These are phyloP conservation scores for Phallus indusiatus DNA, from an alignment of 768 basidiomycete species.

Conservation along the genomic window DNA sequence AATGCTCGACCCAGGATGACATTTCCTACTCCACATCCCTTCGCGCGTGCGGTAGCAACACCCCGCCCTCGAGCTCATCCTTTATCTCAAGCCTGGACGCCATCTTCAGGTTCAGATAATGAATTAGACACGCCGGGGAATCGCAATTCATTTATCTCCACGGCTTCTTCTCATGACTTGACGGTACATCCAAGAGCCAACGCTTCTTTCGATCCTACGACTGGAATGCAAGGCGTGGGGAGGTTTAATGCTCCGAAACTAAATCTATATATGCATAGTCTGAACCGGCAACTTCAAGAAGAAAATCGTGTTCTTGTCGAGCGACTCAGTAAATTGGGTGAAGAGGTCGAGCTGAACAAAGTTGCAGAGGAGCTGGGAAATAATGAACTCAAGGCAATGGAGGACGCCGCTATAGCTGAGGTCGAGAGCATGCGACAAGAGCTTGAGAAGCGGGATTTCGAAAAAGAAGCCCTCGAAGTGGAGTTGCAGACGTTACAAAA, in stretches of 20 bases:
- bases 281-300: constrained; percentile 75
- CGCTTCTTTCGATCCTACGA: constrained; percentile 78
- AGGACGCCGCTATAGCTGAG: constrained; percentile 64
- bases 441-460: constrained; percentile 27
- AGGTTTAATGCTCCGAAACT: constrained; percentile 80
- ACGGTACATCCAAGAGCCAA: constrained; percentile 65
- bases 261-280: constrained; percentile 76
- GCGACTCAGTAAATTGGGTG: constrained; percentile 45
- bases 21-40: constrained; percentile 54
- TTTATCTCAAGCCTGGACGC: constrained; percentile 41
- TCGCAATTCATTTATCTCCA: constrained; percentile 66
- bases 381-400: constrained; percentile 46
- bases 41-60: constrained; percentile 42
- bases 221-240: constrained; percentile 56
- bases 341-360: constrained; percentile 19
- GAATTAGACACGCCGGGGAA: constrained; percentile 44
- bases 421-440: constrained; percentile 47
- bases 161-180: constrained; percentile 81
- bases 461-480: constrained; percentile 32
- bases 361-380: constrained; percentile 37
- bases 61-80: constrained; percentile 61
- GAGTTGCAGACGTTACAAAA: constrained; percentile 8
- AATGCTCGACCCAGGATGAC: constrained; percentile 66
- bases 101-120: constrained; percentile 23
- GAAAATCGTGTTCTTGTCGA: constrained; percentile 67